Percentiles rank a stretch among this genome's conserved stretches.
Evolutionary conservation across 2,329 filamentous ascomycete species (phyloP).

Genomic region (Fusarium neocosmosporiellum): DNA sequence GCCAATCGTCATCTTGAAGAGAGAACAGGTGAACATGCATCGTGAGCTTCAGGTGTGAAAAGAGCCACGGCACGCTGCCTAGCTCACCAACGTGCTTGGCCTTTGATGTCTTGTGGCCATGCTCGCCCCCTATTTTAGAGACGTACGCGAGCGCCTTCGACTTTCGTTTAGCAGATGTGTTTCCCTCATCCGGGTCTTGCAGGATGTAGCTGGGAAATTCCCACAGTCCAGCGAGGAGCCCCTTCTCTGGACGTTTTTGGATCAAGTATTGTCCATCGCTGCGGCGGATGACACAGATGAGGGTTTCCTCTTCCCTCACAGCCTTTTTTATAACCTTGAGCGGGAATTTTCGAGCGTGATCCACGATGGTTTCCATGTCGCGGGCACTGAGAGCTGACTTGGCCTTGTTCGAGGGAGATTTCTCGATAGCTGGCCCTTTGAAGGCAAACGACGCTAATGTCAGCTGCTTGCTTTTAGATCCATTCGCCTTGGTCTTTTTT

Average conservation of each 20-base stretch:
- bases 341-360: slow-evolving; percentile 63
- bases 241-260: slow-evolving; percentile 63
- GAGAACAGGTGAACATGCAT: slow-evolving; percentile 68
- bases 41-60: slow-evolving; percentile 66
- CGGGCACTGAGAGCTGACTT: slow-evolving; percentile 18
- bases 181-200: slow-evolving; percentile 28
- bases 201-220: slow-evolving; percentile 63
- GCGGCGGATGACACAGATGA: slow-evolving; percentile 64
- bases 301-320: slow-evolving; percentile 61
- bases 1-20: slow-evolving; percentile 34
- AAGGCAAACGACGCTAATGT: slow-evolving; percentile 52
- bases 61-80: slow-evolving; percentile 67
- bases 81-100: slow-evolving; percentile 54
- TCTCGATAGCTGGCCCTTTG: slow-evolving; percentile 32
- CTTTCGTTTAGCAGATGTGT: slow-evolving; percentile 48
- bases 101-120: slow-evolving; percentile 8
- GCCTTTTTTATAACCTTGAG: slow-evolving; percentile 64
- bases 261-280: slow-evolving; percentile 59
- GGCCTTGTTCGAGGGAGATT: slow-evolving; percentile 12
- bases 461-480: slow-evolving; percentile 36
- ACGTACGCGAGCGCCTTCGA: slow-evolving; percentile 52
- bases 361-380: slow-evolving; percentile 51
- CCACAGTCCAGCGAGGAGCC: slow-evolving; percentile 66
- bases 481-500: slow-evolving; percentile 27
- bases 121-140: slow-evolving; percentile 37